Evolutionary conservation across 768 basidiomycete species (phyloP).

Genomic region (Boletellus ananas): DNA sequence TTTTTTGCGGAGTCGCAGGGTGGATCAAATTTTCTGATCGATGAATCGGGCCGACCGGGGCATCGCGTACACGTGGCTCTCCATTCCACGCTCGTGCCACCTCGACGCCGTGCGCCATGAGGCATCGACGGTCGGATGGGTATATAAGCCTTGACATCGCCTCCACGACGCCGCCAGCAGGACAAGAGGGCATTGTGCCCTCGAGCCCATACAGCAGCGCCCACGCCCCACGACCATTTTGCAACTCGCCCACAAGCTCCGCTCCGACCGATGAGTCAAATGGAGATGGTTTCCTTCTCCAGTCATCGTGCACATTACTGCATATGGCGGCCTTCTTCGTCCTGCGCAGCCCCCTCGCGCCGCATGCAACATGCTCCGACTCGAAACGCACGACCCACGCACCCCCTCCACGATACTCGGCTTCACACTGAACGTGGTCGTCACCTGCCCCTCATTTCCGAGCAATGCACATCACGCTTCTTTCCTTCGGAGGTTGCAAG

Average conservation of each 20-base stretch:
- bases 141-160: slow-evolving; percentile 22
- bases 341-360: slow-evolving; percentile 21
- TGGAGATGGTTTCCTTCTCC: slow-evolving; percentile 16
- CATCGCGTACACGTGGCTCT: slow-evolving; percentile 20
- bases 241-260: slow-evolving; percentile 16
- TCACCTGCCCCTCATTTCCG: slow-evolving; percentile 23
- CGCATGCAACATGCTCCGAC: slow-evolving; percentile 26
- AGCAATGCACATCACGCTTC: slow-evolving; percentile 3
- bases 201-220: slow-evolving; percentile 7
- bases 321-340: slow-evolving; percentile 3
- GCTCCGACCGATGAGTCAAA: slow-evolving; percentile 12
- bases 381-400: slow-evolving; percentile 25
- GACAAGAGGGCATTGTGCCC: slow-evolving; percentile 14
- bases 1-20: background rate
- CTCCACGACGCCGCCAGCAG: slow-evolving; percentile 12
- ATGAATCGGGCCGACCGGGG: slow-evolving; percentile 7
- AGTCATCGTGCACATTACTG: slow-evolving; percentile 8
- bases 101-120: slow-evolving; percentile 13
- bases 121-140: slow-evolving; percentile 1
- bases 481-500: background rate
- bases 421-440: slow-evolving; percentile 11
- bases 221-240: slow-evolving; percentile 1
- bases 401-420: slow-evolving; percentile 11
- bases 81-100: slow-evolving; percentile 5
- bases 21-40: slow-evolving; percentile 19